Percentiles rank a stretch among this genome's conserved stretches.
Evolutionary conservation across 1,284 basidiomycete genomes (phyloP).

Genomic region (Malassezia sympodialis): DNA sequence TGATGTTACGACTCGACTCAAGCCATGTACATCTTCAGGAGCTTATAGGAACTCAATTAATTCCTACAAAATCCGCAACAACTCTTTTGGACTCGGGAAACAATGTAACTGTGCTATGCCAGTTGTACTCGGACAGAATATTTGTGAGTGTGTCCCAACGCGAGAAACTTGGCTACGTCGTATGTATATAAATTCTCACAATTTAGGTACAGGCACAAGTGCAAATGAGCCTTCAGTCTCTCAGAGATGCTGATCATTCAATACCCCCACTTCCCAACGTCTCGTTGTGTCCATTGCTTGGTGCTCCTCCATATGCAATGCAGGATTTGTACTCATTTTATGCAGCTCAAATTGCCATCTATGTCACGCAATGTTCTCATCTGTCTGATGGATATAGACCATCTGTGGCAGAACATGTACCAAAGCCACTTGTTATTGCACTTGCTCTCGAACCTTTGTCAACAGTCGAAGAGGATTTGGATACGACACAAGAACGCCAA

Average conservation of each 20-base stretch:
- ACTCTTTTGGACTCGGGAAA: not conserved
- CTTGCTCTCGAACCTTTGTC: slow-evolving; percentile 8
- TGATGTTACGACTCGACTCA: not conserved
- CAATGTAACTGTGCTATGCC: slow-evolving; percentile 3
- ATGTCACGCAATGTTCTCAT: not conserved
- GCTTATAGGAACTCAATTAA: not conserved
- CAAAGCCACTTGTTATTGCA: slow-evolving; percentile 11
- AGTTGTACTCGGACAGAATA: slow-evolving; percentile 5
- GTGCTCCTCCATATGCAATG: slow-evolving; percentile 16
- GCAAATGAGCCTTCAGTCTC: not conserved
- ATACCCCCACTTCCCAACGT: slow-evolving; percentile 1
- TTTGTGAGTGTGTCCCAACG: slow-evolving; percentile 15
- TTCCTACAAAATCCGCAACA: not conserved
- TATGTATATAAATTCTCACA: not conserved
- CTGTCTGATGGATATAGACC: not conserved
- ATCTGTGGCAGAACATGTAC: not conserved
- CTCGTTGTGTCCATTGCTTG: slow-evolving; percentile 21
- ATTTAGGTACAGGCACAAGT: slow-evolving; percentile 11
- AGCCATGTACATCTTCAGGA: not conserved
- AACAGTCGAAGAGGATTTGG: not conserved
- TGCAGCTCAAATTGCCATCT: slow-evolving; percentile 8
- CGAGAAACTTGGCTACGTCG: slow-evolving; percentile 13
- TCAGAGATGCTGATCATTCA: slow-evolving; percentile 10
- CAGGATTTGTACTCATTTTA: slow-evolving; percentile 12
- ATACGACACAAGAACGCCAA: not conserved